These are phyloP conservation scores for Ampelocalamus luodianensis DNA, from an alignment of 176 grass and related monocot species.

Conservation along the genomic window DNA sequence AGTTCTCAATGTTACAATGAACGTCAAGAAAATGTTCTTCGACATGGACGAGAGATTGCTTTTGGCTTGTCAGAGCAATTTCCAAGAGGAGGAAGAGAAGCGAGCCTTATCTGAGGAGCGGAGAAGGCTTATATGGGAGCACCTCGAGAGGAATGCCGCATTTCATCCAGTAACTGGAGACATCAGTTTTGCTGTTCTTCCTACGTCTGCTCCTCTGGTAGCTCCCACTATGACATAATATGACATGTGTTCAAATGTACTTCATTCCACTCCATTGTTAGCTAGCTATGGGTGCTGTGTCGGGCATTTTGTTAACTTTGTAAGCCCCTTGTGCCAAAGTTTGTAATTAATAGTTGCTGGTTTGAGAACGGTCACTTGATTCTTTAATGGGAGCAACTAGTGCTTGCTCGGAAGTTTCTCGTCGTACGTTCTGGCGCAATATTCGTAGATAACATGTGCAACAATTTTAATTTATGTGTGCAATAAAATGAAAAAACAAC, in stretches of 20 bases:
- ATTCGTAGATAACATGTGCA: too few species aligned
- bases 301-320: slow-evolving; percentile 55
- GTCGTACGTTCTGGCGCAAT: too few species aligned
- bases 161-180: slow-evolving; percentile 66
- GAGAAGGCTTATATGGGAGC: slow-evolving; percentile 87
- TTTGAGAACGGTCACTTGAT: slow-evolving; percentile 45
- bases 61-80: slow-evolving; percentile 79
- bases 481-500: too few species aligned
- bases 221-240: slow-evolving; percentile 68
- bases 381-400: slow-evolving; percentile 23
- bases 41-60: slow-evolving; percentile 91
- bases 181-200: slow-evolving; percentile 55
- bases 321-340: slow-evolving; percentile 38
- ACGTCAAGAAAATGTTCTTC: slow-evolving; percentile 86
- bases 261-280: slow-evolving; percentile 43
- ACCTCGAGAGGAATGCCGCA: slow-evolving; percentile 60
- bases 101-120: slow-evolving; percentile 61
- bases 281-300: slow-evolving; percentile 37
- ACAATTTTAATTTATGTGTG: too few species aligned
- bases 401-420: too few species aligned
- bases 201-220: slow-evolving; percentile 62
- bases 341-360: slow-evolving; percentile 60
- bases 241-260: slow-evolving; percentile 21
- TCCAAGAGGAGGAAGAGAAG: slow-evolving; percentile 84
- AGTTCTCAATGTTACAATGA: slow-evolving; percentile 86